Evolutionary conservation across 768 basidiomycete genomes (phyloP).

Genomic region (Nidularia sp.): DNA sequence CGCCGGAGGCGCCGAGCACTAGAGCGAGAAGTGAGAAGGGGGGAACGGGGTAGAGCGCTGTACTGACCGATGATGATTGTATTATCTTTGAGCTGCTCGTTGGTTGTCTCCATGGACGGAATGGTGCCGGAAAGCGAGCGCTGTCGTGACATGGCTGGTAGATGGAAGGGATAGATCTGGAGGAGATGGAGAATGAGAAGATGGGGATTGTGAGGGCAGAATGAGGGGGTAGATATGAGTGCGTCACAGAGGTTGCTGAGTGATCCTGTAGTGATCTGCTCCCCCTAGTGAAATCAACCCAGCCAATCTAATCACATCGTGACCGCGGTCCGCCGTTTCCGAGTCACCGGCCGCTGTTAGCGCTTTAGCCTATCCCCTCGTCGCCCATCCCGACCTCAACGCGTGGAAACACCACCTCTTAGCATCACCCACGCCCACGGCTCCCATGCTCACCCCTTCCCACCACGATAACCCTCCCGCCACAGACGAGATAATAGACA

Average conservation of each 20-base stretch:
- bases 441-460: background rate
- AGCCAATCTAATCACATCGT: background rate
- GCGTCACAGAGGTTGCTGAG: background rate
- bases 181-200: constrained; percentile 1
- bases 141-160: constrained; percentile 36
- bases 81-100: constrained; percentile 78
- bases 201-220: background rate
- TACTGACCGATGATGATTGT: constrained; percentile 81
- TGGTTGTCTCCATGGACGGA: constrained; percentile 80
- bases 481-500: constrained; percentile 53
- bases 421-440: background rate
- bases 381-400: background rate
- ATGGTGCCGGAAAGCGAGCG: constrained; percentile 77
- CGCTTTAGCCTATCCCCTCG: no score
- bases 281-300: background rate
- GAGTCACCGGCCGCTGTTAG: no score
- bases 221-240: background rate
- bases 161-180: constrained; percentile 10
- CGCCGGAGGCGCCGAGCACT: constrained; percentile 96
- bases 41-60: constrained; percentile 7
- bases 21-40: constrained; percentile 9
- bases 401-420: background rate
- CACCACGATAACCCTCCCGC: constrained; percentile 20
- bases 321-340: background rate
- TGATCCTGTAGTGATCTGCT: background rate